Evolutionary conservation across 2,329 filamentous ascomycete species (phyloP).

Genomic region (Chaetomiaceae sp.): DNA sequence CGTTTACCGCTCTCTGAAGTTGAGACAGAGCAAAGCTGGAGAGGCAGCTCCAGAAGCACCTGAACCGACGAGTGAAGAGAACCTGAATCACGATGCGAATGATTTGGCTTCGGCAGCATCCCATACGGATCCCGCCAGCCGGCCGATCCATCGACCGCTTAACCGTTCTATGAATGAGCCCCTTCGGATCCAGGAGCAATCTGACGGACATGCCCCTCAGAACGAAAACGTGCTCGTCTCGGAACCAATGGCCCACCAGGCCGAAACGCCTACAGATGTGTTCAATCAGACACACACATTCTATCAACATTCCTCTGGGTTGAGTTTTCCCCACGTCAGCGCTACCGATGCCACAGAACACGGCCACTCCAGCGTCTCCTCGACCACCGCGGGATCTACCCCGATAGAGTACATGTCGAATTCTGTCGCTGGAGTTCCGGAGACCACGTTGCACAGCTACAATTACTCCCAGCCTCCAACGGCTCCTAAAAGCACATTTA

Average conservation of each 20-base stretch:
- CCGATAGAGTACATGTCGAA: constrained; percentile 15
- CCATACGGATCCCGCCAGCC: constrained; percentile 1
- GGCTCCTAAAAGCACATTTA: background rate
- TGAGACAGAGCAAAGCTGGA: constrained; percentile 17
- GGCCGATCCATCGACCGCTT: background rate
- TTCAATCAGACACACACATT: constrained; percentile 13
- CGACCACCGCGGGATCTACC: constrained; percentile 11
- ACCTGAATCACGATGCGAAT: constrained; percentile 24
- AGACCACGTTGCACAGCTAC: constrained; percentile 13
- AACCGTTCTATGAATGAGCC: background rate
- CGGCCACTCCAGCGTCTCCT: constrained; percentile 4
- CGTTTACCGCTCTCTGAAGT: constrained; percentile 37
- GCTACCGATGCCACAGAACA: constrained; percentile 3
- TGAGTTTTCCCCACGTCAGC: constrained; percentile 17
- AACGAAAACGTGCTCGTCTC: constrained; percentile 7
- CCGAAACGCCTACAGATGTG: constrained; percentile 16
- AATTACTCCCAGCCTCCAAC: constrained; percentile 16
- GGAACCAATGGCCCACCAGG: constrained; percentile 9
- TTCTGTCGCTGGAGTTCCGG: constrained; percentile 7
- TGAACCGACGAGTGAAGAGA: background rate
- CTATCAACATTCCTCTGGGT: constrained; percentile 21
- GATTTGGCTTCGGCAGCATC: constrained; percentile 27
- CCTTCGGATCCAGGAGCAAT: constrained; percentile 15
- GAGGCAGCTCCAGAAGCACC: constrained; percentile 13
- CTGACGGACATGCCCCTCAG: constrained; percentile 22